Base-by-base conservation (phyloP, 2,329 filamentous ascomycete genomes). In the Pseudocercospora musae region DNA sequence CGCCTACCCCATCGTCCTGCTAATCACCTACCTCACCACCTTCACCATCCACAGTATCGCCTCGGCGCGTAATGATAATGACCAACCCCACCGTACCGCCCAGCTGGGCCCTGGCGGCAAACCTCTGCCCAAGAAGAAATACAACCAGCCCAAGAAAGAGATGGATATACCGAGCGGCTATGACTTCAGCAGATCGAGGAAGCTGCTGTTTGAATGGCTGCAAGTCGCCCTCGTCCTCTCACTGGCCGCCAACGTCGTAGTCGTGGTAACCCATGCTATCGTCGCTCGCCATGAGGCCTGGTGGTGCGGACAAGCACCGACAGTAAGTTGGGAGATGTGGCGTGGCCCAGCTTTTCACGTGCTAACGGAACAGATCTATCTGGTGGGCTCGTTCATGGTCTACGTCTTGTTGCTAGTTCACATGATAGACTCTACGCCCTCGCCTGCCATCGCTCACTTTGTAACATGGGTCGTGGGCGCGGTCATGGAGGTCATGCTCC, bases 401-500 rank as follows among this genome's bases (percentile, higher is more conserved):
- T 95, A 96, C 79, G 84, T 90, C 55, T 88, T 96, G 69, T 85
- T 96, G 68, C 84, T 96, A 68, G 89, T 97, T 72, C 92, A 92
- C 29, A 84, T 98, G 61, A 83, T 96, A 71, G 93, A 97, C 76
- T 90, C 89, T 73, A 87, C 86, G 65, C 88, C 91, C 33, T 90
- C 90, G 11, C 95, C 95, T 0, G 93, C 89, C 55, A 80, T 87
- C 52, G 87, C 91, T 58, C 92, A 97, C 77, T 84, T 94, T 60
- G 78, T 89, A 52, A 87, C 91, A 70, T 99, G 95, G 95, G 75
- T 83, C 46, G 77, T 92, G 48, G 88, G 88, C 25, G 75, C 92
- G n/a, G 76, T 85, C 25, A 83, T 92, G 65, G 95, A 99, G 76
- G 70, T 89, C 23, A 79, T 87, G 55, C 86, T 98, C 40, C 82